Conservation (phyloP, 495 filamentous ascomycete species). For the Hypoxylon crocopeplum region DNA sequence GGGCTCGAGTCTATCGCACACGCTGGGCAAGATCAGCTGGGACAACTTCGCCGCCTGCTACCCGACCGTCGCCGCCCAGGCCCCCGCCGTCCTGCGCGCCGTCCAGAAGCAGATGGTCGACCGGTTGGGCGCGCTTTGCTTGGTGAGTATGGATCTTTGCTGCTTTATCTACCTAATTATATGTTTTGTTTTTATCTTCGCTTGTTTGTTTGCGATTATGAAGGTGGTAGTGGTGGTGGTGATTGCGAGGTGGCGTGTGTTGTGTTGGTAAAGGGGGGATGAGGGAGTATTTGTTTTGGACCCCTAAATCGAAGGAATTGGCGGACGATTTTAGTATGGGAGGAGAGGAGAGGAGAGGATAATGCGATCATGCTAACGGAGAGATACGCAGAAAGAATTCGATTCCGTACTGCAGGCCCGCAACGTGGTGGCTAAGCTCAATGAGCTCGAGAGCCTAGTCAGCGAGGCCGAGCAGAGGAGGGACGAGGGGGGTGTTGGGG, state of each 20-base stretch:
- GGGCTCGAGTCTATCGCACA: constrained; percentile 69
- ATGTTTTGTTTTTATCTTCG: constrained; percentile 1
- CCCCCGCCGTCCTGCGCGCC: constrained; percentile 68
- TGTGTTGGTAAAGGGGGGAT: no score
- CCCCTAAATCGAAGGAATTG: no score
- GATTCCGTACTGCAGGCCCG: constrained; percentile 74
- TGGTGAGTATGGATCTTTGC: constrained; percentile 40
- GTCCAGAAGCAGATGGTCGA: constrained; percentile 76
- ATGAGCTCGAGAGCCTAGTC: constrained; percentile 81
- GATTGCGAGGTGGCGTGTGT: no score
- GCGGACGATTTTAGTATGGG: no score
- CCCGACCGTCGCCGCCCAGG: constrained; percentile 76
- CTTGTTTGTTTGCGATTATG: not conserved
- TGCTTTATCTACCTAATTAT: not conserved
- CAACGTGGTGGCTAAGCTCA: constrained; percentile 75
- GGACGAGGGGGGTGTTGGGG: constrained; percentile 49
- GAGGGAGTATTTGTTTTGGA: no score
- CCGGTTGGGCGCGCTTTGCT: constrained; percentile 65
- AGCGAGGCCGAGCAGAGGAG: constrained; percentile 69
- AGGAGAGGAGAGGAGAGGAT: not conserved
- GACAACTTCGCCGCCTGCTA: constrained; percentile 87
- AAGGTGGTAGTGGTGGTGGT: no score
- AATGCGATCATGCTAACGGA: no score
- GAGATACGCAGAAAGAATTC: constrained; percentile 70
- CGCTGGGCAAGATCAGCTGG: constrained; percentile 75